Conservation (phyloP, 2,329 filamentous ascomycete genomes). For the Stagonosporopsis tanaceti region DNA sequence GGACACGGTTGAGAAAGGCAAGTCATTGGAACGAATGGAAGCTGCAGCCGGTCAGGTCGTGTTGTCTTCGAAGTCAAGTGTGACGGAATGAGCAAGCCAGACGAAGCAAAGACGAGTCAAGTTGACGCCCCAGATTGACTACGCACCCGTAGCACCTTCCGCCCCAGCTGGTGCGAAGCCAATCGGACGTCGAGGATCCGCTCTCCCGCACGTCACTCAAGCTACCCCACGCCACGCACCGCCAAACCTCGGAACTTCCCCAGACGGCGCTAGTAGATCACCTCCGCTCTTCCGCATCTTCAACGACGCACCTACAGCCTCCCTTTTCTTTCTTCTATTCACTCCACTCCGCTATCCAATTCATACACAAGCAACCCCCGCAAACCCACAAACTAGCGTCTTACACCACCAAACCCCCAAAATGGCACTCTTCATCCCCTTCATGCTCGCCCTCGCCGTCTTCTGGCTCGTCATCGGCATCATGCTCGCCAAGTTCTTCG, state of each 20-base stretch:
- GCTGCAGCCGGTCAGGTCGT: too few species aligned
- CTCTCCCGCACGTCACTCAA: conserved; percentile 5
- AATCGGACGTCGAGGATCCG: conserved; percentile 9
- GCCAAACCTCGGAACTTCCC: conserved; percentile 14
- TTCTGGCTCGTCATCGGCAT: conserved; percentile 29
- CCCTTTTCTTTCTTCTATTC: neutral
- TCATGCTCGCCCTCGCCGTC: conserved; percentile 27
- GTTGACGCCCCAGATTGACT: too few species aligned
- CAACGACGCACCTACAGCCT: neutral
- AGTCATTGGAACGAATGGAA: too few species aligned
- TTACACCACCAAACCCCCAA: neutral
- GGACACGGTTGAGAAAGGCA: too few species aligned
- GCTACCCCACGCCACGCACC: conserved; percentile 25
- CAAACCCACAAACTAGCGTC: too few species aligned
- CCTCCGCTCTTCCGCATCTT: conserved; percentile 22
- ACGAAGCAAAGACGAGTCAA: too few species aligned
- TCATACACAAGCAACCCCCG: neutral
- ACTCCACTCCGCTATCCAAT: neutral
- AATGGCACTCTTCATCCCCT: conserved; percentile 22
- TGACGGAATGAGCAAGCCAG: too few species aligned
- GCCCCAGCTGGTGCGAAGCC: neutral
- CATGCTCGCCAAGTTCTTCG: conserved; percentile 29
- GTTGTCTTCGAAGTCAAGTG: too few species aligned
- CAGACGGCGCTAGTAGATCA: conserved; percentile 19
- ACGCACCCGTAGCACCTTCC: too few species aligned